These are phyloP conservation scores for Craterostigma plantagineum DNA, from an alignment of 257 asterid genomes.

Conservation along the genomic window DNA sequence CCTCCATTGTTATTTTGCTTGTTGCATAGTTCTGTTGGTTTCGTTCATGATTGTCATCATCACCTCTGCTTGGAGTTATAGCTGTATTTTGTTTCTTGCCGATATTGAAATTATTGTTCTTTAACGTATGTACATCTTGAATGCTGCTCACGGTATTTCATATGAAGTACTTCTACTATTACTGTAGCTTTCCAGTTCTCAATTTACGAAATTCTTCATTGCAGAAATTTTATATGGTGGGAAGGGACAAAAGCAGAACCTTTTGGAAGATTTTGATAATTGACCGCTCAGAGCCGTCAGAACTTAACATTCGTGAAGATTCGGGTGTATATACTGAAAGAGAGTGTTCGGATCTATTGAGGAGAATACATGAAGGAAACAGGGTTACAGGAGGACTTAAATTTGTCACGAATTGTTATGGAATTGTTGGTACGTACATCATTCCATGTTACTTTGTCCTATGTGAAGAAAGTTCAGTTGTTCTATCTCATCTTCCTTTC, in stretches of 20 bases:
- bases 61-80: too few species aligned
- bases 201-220: slow-evolving; percentile 9
- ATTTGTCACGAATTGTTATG: slow-evolving; percentile 86
- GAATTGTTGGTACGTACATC: slow-evolving; percentile 65
- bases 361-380: slow-evolving; percentile 89
- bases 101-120: too few species aligned
- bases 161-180: background rate
- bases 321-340: slow-evolving; percentile 52
- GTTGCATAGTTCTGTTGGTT: too few species aligned
- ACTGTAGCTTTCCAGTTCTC: slow-evolving; percentile 6
- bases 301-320: slow-evolving; percentile 76
- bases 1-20: too few species aligned
- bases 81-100: too few species aligned
- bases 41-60: too few species aligned
- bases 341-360: slow-evolving; percentile 84
- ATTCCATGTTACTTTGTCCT: background rate
- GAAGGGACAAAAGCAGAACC: slow-evolving; percentile 86
- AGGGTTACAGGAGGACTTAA: slow-evolving; percentile 74
- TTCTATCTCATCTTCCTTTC: slow-evolving; percentile 5
- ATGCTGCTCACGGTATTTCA: background rate
- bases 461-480: background rate
- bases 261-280: slow-evolving; percentile 81
- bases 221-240: slow-evolving; percentile 86
- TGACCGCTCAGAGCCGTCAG: slow-evolving; percentile 67
- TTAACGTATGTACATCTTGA: background rate